Base-by-base conservation (phyloP, 345 rosid species). In the Citrus hindsii region DNA sequence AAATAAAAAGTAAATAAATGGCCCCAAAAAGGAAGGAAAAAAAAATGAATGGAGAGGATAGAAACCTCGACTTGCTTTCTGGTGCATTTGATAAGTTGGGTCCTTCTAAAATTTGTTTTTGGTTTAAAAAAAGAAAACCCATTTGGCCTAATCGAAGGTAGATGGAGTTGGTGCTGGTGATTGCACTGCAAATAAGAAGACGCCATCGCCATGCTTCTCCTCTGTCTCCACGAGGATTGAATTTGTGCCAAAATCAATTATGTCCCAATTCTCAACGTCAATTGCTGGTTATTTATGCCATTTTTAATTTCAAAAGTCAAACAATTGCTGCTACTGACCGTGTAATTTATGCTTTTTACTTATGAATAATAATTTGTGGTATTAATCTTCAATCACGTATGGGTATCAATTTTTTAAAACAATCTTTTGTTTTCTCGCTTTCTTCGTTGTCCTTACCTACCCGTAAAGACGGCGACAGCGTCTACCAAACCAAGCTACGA, bases 61-160 rank as follows among this genome's bases (percentile, higher is more conserved):
- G 42, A 59, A 71, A 91, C 97, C 95, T 91, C 94, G 5, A 89
- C 74, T 74, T 87, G 89, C 61, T 88, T 90, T 77, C 77, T 79
- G 78, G 90, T 78, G 81, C 94, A 89, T 84, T 86, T 89, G 33
- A 88, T 69, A 56, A 80, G 73, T 19, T 85, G 81, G 18, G 70
- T 80, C 76, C 84, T 79, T 67, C 37, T 83, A 69, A 83, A 85
- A 19, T 81, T 86, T 67, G 77, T 73, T 67, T 79, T 84, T 33
- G 85, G 80, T 60, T 64, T 7, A 67, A 82, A 62, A 35, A 79
- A 80, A 42, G 82, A 40, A 61, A 79, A 82, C 55, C 77, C 81
- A 73, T 38, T 24, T 63, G 83, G 77, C 66, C 18, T 60, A 42
- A 76, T 60, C 21, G 80, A 82, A 71, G 85, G 66, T 66, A 69